Conservation (phyloP, 495 filamentous ascomycete species). For the Aspergillus nidulans region DNA sequence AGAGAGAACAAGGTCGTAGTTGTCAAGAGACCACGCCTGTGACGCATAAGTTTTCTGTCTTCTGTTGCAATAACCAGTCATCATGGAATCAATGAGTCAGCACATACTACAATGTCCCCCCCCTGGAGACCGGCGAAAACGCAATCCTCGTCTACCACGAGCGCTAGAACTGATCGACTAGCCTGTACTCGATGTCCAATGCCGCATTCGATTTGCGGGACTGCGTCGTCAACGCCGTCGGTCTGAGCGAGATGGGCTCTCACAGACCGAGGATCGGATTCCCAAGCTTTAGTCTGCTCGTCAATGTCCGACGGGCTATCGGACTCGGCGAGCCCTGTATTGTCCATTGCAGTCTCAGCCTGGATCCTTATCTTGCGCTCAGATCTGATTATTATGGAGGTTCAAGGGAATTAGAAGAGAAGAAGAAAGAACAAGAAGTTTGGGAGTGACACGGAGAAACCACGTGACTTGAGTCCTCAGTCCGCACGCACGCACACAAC, state of each 20-base stretch:
- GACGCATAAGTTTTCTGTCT: constrained; percentile 1
- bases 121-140: constrained; percentile 80
- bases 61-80: not conserved
- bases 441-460: not conserved
- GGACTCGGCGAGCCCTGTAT: constrained; percentile 31
- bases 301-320: constrained; percentile 37
- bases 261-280: constrained; percentile 30
- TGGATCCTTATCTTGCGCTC: constrained; percentile 6
- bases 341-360: constrained; percentile 33
- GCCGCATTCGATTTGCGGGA: constrained; percentile 28
- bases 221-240: not conserved
- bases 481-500: not conserved
- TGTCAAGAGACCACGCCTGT: constrained; percentile 78
- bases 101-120: constrained; percentile 75
- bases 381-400: not conserved
- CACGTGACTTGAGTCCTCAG: constrained; percentile 11
- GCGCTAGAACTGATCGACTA: constrained; percentile 43
- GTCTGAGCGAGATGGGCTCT: constrained; percentile 14
- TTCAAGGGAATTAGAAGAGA: not conserved
- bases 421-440: not conserved
- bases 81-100: not conserved
- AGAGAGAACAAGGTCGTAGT: constrained; percentile 69
- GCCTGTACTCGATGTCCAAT: constrained; percentile 45
- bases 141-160: constrained; percentile 44
- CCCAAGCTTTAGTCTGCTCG: constrained; percentile 37